These are phyloP conservation scores for Cladosporium austrohemisphaericum DNA, from an alignment of 2,329 filamentous ascomycete genomes.

Conservation along the genomic window DNA sequence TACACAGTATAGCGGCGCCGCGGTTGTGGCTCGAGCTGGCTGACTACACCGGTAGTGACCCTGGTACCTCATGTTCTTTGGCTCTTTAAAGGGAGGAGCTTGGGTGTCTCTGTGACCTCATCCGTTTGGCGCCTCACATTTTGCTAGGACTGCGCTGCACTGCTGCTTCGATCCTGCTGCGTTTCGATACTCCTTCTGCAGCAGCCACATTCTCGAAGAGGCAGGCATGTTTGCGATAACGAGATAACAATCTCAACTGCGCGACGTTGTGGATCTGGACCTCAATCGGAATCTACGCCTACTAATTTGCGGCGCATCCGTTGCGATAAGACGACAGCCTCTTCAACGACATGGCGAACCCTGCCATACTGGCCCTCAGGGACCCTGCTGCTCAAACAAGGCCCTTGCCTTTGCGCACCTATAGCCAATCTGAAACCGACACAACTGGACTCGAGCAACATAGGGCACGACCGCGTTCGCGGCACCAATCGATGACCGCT, in stretches of 20 bases:
- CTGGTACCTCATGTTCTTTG: constrained; percentile 9
- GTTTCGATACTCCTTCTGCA: background rate
- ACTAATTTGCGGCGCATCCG: background rate
- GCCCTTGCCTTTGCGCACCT: constrained; percentile 13
- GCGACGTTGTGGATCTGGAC: background rate
- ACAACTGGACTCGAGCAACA: constrained; percentile 1
- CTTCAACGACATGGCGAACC: constrained; percentile 8
- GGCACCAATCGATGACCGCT: constrained; percentile 12
- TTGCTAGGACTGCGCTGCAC: background rate
- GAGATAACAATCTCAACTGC: constrained; percentile 7
- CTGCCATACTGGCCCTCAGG: background rate
- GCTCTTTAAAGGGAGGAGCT: constrained; percentile 5
- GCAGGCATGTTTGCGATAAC: constrained; percentile 10
- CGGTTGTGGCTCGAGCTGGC: constrained; percentile 6
- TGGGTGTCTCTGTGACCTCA: constrained; percentile 9
- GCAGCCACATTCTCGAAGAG: constrained; percentile 1
- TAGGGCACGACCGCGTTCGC: constrained; percentile 6
- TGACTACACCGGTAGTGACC: constrained; percentile 7
- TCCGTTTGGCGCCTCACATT: background rate
- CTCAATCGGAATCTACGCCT: background rate
- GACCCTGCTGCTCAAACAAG: constrained; percentile 1
- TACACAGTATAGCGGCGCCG: background rate
- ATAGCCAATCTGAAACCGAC: constrained; percentile 5
- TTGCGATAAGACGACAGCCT: constrained; percentile 2
- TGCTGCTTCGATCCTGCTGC: too few species aligned